Evolutionary conservation across 208 protist genomes (phyloP), one percentile per base, ranked within the genome.

Genomic region (Wallacemonas sp.): DNA sequence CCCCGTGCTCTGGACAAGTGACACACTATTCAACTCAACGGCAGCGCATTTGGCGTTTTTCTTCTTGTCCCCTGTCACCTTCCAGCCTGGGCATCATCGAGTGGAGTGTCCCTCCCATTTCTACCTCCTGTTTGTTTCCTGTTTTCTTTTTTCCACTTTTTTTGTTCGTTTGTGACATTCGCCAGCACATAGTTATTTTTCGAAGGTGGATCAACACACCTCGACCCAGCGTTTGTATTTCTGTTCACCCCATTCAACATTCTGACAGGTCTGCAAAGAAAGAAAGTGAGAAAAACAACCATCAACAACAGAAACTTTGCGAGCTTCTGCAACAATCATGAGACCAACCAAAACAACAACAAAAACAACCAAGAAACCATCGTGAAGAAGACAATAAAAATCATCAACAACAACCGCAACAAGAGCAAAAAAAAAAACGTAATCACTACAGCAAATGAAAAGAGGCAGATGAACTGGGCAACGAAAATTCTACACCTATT

Each of bases 81-180:
- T n/a, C n/a, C n/a, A n/a, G n/a, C n/a, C n/a, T n/a, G n/a, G n/a
- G n/a, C n/a, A n/a, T n/a, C n/a, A n/a, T n/a, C n/a, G n/a, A n/a
- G n/a, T n/a, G n/a, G n/a, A n/a, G n/a, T 27, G 12, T 30, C 43
- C 23, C 38, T 65, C 43, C 30, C 33, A 8, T 32, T 48, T 17
- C 8, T 12, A 26, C 11, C 16, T 55, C 21, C 30, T 55, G 16
- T 6, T 32, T 46, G 24, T 43, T 5, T 41, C 16, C 32, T 41
- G 2, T 66, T 68, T 56, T 68, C 29, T 61, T 16, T 65, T 64
- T 41, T 56, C 14, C 26, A 63, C 33, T 54, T 43, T 39, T 57
- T 32, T 67, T 61, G 57, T 19, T 60, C 63, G 27, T 16, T 65
- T 27, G 6, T n/a, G n/a, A n/a, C n/a, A n/a, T n/a, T n/a, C n/a